A percentile compares a stretch with the other conserved stretches of the same genome.
These are phyloP conservation scores for Leccinellum albellum DNA, from an alignment of 768 basidiomycete species.

Conservation along the genomic window DNA sequence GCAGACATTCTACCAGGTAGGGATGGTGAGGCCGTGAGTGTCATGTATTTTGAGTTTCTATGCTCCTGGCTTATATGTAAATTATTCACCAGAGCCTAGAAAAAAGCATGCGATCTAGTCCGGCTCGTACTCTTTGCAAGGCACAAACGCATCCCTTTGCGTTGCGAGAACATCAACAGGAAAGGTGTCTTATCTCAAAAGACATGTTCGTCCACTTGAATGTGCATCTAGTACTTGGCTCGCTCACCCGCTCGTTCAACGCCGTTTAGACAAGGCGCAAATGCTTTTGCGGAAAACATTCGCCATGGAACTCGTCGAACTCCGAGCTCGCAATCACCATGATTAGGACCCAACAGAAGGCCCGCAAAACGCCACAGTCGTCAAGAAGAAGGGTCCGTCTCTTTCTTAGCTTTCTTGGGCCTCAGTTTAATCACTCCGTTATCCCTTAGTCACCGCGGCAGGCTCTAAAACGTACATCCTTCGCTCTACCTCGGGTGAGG, in stretches of 20 bases:
- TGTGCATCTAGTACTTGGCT: constrained; percentile 40
- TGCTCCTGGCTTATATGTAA: not conserved
- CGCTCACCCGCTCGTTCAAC: constrained; percentile 57
- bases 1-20: constrained; percentile 31
- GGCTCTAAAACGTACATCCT: constrained; percentile 82
- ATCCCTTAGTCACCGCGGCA: constrained; percentile 38
- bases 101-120: constrained; percentile 68
- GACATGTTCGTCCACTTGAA: not conserved
- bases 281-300: constrained; percentile 58
- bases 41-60: not conserved
- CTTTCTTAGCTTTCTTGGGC: not conserved
- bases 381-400: constrained; percentile 62
- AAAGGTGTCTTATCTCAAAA: constrained; percentile 48
- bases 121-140: constrained; percentile 82
- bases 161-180: constrained; percentile 83
- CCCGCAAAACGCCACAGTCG: constrained; percentile 47
- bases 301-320: constrained; percentile 82
- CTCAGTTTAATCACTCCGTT: not conserved
- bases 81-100: constrained; percentile 49
- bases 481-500: constrained; percentile 63
- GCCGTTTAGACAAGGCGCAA: constrained; percentile 62
- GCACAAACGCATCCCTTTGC: constrained; percentile 60
- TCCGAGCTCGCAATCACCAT: constrained; percentile 56
- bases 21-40: constrained; percentile 17
- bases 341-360: constrained; percentile 38